These are phyloP conservation scores for Kuraishia capsulata DNA, from an alignment of 805 yeast genomes.

Conservation along the genomic window DNA sequence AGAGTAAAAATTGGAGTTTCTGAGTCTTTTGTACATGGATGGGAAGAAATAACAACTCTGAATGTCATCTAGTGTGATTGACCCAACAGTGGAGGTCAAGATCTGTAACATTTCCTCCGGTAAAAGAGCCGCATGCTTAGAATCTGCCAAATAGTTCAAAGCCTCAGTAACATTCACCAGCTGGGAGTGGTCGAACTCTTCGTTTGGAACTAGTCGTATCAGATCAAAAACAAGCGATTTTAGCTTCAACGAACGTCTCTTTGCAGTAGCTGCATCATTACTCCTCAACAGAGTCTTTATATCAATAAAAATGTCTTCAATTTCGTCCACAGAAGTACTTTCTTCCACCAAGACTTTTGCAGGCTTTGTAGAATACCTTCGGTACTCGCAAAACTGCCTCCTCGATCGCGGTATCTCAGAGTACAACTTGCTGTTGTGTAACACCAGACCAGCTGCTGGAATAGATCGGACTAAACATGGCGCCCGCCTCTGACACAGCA, in stretches of 20 bases:
- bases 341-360: neutral
- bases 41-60: slow-evolving; percentile 18
- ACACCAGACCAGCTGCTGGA: too few species aligned
- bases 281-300: neutral
- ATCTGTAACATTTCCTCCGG: slow-evolving; percentile 5
- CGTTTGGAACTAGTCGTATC: neutral
- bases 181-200: neutral
- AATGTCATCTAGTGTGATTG: slow-evolving; percentile 3
- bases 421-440: too few species aligned
- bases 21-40: slow-evolving; percentile 18
- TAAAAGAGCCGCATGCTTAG: neutral
- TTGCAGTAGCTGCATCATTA: neutral
- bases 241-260: neutral
- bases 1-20: slow-evolving; percentile 15
- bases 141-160: neutral
- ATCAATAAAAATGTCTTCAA: neutral
- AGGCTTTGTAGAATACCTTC: neutral
- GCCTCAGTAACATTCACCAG: neutral
- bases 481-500: too few species aligned
- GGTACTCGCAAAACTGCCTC: neutral
- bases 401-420: neutral
- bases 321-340: neutral
- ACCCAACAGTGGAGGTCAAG: slow-evolving; percentile 4
- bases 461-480: too few species aligned
- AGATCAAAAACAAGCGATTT: neutral